These are phyloP conservation scores for Kwoniella europaea DNA, from an alignment of 768 basidiomycete species.

Conservation along the genomic window DNA sequence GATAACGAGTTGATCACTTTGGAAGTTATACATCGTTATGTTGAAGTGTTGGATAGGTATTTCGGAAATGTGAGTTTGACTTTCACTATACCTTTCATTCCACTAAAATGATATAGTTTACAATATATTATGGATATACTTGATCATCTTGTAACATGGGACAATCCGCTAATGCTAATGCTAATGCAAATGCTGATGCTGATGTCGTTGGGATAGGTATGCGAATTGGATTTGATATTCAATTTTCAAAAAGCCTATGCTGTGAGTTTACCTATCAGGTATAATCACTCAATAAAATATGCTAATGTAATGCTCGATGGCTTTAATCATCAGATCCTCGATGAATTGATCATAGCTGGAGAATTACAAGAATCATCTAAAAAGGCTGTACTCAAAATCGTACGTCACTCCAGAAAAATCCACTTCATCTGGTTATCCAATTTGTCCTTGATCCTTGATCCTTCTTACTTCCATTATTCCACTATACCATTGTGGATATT, in stretches of 20 bases:
- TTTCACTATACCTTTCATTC: neutral
- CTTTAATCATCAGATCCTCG: constrained; percentile 65
- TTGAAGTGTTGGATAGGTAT: constrained; percentile 80
- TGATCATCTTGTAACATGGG: too few relatives aligned
- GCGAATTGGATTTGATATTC: constrained; percentile 93
- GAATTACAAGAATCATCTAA: constrained; percentile 93
- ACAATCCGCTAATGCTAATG: too few relatives aligned
- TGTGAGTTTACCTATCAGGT: constrained; percentile 52
- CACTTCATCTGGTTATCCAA: neutral
- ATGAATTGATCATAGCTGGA: constrained; percentile 90
- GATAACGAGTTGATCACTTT: constrained; percentile 93
- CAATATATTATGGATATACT: too few relatives aligned
- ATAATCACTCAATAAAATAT: too few relatives aligned
- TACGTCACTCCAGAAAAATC: constrained; percentile 36
- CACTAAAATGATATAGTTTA: too few relatives aligned
- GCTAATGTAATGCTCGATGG: too few relatives aligned
- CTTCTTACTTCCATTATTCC: neutral
- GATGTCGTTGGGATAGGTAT: constrained; percentile 54
- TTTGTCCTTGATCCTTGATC: neutral
- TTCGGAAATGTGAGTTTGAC: constrained; percentile 78
- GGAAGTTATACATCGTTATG: constrained; percentile 92
- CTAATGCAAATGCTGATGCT: too few relatives aligned
- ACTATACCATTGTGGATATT: neutral
- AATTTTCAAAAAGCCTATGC: constrained; percentile 97
- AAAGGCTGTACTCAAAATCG: constrained; percentile 63